phyloP scores from a whole-genome alignment of 2,329 filamentous ascomycete species.

The Trichoderma citrinoviride region DNA sequence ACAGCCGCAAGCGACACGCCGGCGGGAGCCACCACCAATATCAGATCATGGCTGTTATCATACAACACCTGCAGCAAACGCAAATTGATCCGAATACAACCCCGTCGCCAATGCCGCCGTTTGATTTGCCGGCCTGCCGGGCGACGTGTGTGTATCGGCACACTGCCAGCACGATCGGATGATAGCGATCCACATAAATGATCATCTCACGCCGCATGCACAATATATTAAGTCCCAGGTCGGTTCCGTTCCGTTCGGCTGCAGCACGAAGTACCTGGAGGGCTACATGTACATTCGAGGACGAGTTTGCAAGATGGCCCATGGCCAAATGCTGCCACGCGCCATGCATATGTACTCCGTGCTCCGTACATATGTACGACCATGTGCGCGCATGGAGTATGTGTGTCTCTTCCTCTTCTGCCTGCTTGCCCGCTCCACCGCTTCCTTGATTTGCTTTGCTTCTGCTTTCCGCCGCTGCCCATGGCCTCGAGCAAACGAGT shows the following conservation, averaged over 20 bases:
- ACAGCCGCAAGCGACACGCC: conserved; percentile 9
- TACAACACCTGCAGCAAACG: conserved; percentile 10
- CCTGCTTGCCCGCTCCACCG: conserved; percentile 3
- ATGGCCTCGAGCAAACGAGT: conserved; percentile 1
- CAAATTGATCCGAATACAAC: conserved; percentile 20
- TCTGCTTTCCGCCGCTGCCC: background rate
- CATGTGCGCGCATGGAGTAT: background rate
- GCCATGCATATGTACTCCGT: conserved; percentile 17
- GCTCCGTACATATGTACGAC: background rate
- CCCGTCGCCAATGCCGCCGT: conserved; percentile 6
- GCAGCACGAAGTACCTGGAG: too few relatives aligned
- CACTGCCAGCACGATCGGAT: conserved; percentile 17
- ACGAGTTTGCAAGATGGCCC: background rate
- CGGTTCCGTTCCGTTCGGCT: background rate
- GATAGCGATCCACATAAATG: conserved; percentile 18
- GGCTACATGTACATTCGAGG: too few relatives aligned
- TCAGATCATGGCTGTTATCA: conserved; percentile 17
- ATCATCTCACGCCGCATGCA: conserved; percentile 18
- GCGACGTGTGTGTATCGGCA: conserved; percentile 12
- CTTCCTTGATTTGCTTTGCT: background rate
- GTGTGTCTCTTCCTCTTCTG: background rate
- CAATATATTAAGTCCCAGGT: conserved; percentile 19
- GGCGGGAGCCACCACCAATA: background rate
- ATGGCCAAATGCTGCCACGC: conserved; percentile 7
- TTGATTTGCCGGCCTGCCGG: conserved; percentile 10